A percentile compares a stretch with the other conserved stretches of the same genome.
Evolutionary conservation across 257 asterid genomes (phyloP).

Genomic region (Voacanga thouarsii): DNA sequence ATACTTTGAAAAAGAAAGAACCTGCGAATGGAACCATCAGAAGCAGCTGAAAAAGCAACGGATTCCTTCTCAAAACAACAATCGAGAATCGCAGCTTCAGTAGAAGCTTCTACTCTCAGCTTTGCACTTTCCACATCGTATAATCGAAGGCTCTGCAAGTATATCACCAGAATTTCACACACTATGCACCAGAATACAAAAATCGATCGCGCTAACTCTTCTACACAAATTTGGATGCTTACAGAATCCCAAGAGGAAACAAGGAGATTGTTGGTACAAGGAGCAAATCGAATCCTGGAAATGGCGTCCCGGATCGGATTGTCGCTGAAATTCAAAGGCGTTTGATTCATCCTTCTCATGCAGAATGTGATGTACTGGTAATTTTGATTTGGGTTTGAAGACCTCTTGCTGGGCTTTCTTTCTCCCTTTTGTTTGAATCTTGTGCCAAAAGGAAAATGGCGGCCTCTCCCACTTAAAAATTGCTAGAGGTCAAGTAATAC

Average conservation of each 20-base stretch:
- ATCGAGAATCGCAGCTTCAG: slow-evolving; percentile 54
- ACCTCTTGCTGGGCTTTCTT: not conserved
- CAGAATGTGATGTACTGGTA: not conserved
- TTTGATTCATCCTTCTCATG: slow-evolving; percentile 33
- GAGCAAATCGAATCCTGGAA: slow-evolving; percentile 81
- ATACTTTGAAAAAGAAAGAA: slow-evolving; percentile 1
- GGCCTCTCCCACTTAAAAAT: not conserved
- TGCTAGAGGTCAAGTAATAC: no score
- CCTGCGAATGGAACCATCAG: slow-evolving; percentile 84
- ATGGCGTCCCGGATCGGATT: slow-evolving; percentile 65
- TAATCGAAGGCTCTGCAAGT: slow-evolving; percentile 67
- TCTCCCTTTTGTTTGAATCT: not conserved
- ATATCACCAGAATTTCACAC: not conserved
- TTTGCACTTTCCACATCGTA: slow-evolving; percentile 62
- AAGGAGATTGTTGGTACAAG: slow-evolving; percentile 61
- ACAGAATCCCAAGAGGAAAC: slow-evolving; percentile 91
- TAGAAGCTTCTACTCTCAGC: slow-evolving; percentile 56
- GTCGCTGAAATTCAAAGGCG: slow-evolving; percentile 33
- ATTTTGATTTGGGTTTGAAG: not conserved
- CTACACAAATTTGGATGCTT: slow-evolving; percentile 20
- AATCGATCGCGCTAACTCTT: not conserved
- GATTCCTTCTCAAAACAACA: slow-evolving; percentile 70
- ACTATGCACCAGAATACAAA: slow-evolving; percentile 3
- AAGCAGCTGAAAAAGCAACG: slow-evolving; percentile 54
- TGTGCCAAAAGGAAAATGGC: not conserved